Evolutionary conservation across 192 early-diverging fungal species (phyloP), one percentile per base, ranked within the genome.

Genomic region (Paraglomus brasilianum): DNA sequence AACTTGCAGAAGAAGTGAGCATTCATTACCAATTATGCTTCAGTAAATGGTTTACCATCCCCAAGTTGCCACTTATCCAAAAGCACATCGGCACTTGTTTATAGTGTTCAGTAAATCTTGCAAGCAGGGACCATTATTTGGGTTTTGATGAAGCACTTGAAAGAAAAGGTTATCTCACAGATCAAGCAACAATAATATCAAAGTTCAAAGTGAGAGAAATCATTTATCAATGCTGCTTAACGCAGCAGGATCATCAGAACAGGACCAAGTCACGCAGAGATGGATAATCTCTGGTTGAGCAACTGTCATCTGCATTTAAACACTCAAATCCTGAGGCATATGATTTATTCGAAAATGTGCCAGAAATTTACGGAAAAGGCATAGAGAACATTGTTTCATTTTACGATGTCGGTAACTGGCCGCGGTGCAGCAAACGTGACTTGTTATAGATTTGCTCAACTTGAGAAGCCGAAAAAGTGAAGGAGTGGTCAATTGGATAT

Each of bases 81-180:
- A n/a, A n/a, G n/a, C n/a, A n/a, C n/a, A n/a, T n/a, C n/a, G n/a
- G n/a, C n/a, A n/a, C n/a, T n/a, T n/a, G n/a, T n/a, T n/a, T n/a
- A n/a, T n/a, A n/a, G 10, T 36, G 8, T 38, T 58, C 36, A 1
- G 56, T 58, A 39, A 58, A 58, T 38, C 36, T 62, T 19, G 7
- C n/a, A 21, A 44, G 22, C 0, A 5, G 43, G 46, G 21, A 9
- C 17, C 15, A 45, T 45, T 62, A 62, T 62, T 62, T 45, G 5
- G 42, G 11, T 2, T 62, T 45, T 45, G 44, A 62, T 62, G 44
- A 46, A 45, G 60, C 42, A 19, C 43, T 62, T 62, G 44, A 62
- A 62, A 62, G 22, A 21, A 46, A 45, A 46, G 21, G 60, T n/a
- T 5, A 62, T 62, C 17, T 45, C 4, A 45, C 21, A 8, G 11